These are phyloP conservation scores for Cadophora gregata DNA, from an alignment of 2,329 filamentous ascomycete species.

Conservation along the genomic window DNA sequence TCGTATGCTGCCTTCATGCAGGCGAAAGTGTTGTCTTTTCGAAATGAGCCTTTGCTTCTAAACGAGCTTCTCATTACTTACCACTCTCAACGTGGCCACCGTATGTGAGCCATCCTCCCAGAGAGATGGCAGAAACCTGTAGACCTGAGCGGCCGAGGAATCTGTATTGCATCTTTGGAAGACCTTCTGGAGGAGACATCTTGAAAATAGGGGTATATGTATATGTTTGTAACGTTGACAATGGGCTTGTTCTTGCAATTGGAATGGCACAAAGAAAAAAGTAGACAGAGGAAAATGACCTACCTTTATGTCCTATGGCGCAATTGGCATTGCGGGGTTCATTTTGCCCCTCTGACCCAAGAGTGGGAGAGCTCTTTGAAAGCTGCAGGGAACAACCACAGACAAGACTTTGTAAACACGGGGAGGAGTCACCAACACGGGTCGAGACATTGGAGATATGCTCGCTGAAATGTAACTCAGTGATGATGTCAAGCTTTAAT, in stretches of 20 bases:
- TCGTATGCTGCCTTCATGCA: conserved; percentile 67
- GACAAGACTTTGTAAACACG: background rate
- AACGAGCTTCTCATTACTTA: conserved; percentile 40
- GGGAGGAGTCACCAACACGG: conserved; percentile 5
- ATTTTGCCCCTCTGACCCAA: conserved; percentile 5
- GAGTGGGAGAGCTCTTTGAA: conserved; percentile 11
- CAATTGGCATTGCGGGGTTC: conserved; percentile 20
- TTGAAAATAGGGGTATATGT: conserved; percentile 16
- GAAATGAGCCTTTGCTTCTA: conserved; percentile 20
- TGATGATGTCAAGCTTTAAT: conserved; percentile 4
- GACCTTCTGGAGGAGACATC: conserved; percentile 48
- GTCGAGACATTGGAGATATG: background rate
- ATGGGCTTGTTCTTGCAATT: background rate
- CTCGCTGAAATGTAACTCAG: conserved; percentile 1
- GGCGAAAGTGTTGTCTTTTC: conserved; percentile 60
- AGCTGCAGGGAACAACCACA: conserved; percentile 4
- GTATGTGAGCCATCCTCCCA: conserved; percentile 77
- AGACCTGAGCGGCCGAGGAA: conserved; percentile 74
- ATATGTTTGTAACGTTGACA: background rate
- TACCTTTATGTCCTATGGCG: conserved; percentile 20
- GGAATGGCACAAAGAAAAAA: background rate
- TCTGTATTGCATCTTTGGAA: conserved; percentile 70
- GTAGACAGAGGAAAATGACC: background rate
- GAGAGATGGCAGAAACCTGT: conserved; percentile 74
- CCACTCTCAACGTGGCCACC: conserved; percentile 74